Base-by-base conservation (phyloP, 2,329 filamentous ascomycete genomes). In the Tolypocladium tropicale region DNA sequence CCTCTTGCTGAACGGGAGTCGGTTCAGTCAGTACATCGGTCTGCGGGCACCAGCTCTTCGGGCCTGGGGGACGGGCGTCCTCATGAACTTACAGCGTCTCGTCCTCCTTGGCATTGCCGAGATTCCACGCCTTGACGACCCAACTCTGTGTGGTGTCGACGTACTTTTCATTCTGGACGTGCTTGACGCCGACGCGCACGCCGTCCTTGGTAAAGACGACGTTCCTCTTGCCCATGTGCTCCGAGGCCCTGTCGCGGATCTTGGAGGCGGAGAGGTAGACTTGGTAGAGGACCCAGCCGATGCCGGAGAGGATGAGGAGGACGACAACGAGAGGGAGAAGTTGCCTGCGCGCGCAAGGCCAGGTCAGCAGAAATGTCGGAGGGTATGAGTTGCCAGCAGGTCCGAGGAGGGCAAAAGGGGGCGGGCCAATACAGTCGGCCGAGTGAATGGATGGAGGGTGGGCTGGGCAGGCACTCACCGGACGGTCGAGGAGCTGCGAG, bases 151-250 rank as follows among this genome's bases (percentile, higher is more conserved):
- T 90, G 64, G 76, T 78, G 63, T 91, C 88, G 64, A 89, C 82
- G 67, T 90, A 89, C 52, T 80, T 81, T 72, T 91, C 88, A 55
- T 81, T 79, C 61, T 79, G 78, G 53, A 87, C 71, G 58, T 89
- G 78, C 72, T 85, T 87, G 59, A 92, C 80, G 52, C 84, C 84
- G 49, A 92, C 86, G 58, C 82, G 81, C 58, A 89, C 73, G 55
- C 88, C 88, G 56, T 90, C 88, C 68, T 88, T 89, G 41, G 84
- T 86, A 70, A 90, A 88, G 43, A 83, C 76, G 56, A 92, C 81
- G 68, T 91, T 87, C 74, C 87, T 88, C 73, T 83, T 83, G 68
- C 85, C 83, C 81, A 91, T 88, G 66, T 83, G 83, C 70, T 86
- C 78, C 52, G 79, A 81, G 51, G 87, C 86, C 57, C 81, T 78